These are phyloP conservation scores for Fusarium falciforme DNA, from an alignment of 2,329 filamentous ascomycete genomes.

Conservation along the genomic window DNA sequence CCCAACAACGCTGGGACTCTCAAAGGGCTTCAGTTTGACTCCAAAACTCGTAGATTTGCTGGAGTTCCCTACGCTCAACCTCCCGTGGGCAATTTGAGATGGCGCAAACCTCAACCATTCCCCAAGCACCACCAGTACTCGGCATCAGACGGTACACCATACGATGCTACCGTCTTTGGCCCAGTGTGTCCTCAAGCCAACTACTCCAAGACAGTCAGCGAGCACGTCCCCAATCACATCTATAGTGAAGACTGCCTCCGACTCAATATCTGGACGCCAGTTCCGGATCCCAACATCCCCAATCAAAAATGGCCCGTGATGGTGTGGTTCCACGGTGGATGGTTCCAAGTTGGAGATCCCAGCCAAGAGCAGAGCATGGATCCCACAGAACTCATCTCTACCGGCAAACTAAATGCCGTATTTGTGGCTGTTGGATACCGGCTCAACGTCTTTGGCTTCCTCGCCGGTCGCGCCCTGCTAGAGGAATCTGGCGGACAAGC, in stretches of 20 bases:
- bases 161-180: constrained; percentile 51
- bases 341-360: constrained; percentile 60
- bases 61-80: constrained; percentile 55
- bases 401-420: constrained; percentile 11
- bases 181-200: constrained; percentile 54
- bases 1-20: constrained; percentile 23
- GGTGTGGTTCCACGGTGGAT: constrained; percentile 57
- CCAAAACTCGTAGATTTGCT: constrained; percentile 49
- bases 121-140: constrained; percentile 45
- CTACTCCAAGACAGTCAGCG: constrained; percentile 18
- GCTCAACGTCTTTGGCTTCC: constrained; percentile 24
- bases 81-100: constrained; percentile 50
- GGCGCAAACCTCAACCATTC: constrained; percentile 51
- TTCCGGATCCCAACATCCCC: constrained; percentile 24
- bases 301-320: constrained; percentile 47
- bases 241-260: constrained; percentile 56
- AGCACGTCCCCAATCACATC: constrained; percentile 5
- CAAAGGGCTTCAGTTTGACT: constrained; percentile 49
- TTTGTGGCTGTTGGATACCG: constrained; percentile 24
- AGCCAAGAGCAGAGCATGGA: constrained; percentile 56
- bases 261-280: constrained; percentile 60
- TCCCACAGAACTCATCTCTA: constrained; percentile 55
- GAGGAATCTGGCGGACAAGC: constrained; percentile 10
- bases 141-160: constrained; percentile 40
- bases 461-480: neutral